Base-by-base conservation (phyloP, 1,139 yeast genomes). In the Geotrichum australiense region DNA sequence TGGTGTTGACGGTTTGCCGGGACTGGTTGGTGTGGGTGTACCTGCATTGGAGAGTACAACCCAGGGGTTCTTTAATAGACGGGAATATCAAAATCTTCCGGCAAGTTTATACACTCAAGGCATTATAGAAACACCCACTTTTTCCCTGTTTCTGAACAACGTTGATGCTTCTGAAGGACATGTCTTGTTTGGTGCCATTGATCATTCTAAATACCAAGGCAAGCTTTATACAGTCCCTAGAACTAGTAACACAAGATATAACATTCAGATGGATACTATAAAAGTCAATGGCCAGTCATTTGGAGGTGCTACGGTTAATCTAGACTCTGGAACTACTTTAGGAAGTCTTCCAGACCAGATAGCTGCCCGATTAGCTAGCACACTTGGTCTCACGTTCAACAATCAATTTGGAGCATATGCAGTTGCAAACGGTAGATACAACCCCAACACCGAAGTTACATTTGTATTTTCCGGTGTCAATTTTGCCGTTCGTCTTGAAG, bases 151-250 rank as follows among this genome's bases (percentile, higher is more conserved):
- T 33, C 41, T 55, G 42, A 49, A 53, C 36, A 42, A 46, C 4
- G 37, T 48, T 6, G 47, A 47, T 10, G 46, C 52, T 12, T 51
- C 55, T 16, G 39, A 56, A 3, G 77, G 77, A 5, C 50, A 60
- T 33, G 58, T 71, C 32, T 44, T 62, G 37, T 71, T 71, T 56
- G 76, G 76, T 2, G 77, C 74, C 4, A 62, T 73, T 37, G 77
- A 73, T 53, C 66, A 68, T 45, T 68, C 71, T 37, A 71, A 71
- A 52, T 70, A 66, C 52, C 36, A 56, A 1, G 74, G 74, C 3
- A 42, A 51, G 5, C 58, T 69, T 44, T 51, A 47, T 31, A 34
- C 49, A 2, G 41, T 54, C 15, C 50, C 50, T 5, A 45, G 57
- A 14, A 41, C 47, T 5, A 48, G 50, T 34, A 37, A 32, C 4